These are phyloP conservation scores for Tieghemostelium lacteum DNA, from an alignment of 78 protist species.

Conservation along the genomic window DNA sequence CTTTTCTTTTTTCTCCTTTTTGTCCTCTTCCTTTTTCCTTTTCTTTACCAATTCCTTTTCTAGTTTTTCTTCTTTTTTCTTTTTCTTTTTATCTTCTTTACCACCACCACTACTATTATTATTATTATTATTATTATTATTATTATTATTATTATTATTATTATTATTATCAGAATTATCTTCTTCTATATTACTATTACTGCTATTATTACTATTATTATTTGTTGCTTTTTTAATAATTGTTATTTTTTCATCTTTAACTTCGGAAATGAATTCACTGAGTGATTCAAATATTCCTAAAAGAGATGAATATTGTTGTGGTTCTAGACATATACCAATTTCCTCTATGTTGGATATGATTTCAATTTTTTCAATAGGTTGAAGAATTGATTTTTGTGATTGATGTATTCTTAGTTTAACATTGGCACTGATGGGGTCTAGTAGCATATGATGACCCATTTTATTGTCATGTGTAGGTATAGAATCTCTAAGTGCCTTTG, in stretches of 20 bases:
- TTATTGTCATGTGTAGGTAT: slow-evolving; percentile 34
- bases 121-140: not conserved
- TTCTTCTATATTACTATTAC: not conserved
- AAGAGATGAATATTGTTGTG: slow-evolving; percentile 54
- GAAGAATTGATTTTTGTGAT: slow-evolving; percentile 11
- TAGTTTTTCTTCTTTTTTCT: slow-evolving; percentile 12
- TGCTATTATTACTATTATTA: not conserved
- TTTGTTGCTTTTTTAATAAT: not conserved
- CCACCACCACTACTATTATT: not conserved
- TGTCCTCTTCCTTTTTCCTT: slow-evolving; percentile 1
- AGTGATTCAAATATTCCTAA: slow-evolving; percentile 46
- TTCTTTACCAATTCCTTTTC: slow-evolving; percentile 3
- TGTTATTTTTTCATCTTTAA: slow-evolving; percentile 3
- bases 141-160: not conserved
- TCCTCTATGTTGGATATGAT: slow-evolving; percentile 56
- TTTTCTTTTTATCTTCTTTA: slow-evolving; percentile 31
- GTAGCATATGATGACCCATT: slow-evolving; percentile 39
- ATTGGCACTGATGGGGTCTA: slow-evolving; percentile 37
- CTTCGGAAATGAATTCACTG: slow-evolving; percentile 58
- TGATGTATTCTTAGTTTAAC: slow-evolving; percentile 43
- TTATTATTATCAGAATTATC: not conserved
- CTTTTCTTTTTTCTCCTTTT: not conserved
- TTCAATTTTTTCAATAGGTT: slow-evolving; percentile 46
- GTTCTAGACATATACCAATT: slow-evolving; percentile 53
- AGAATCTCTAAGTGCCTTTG: slow-evolving; percentile 22